A percentile compares a stretch with the other conserved stretches of the same genome.
These are phyloP conservation scores for Liriodendron chinense DNA, from an alignment of 164 flowering plant genomes.

Conservation along the genomic window DNA sequence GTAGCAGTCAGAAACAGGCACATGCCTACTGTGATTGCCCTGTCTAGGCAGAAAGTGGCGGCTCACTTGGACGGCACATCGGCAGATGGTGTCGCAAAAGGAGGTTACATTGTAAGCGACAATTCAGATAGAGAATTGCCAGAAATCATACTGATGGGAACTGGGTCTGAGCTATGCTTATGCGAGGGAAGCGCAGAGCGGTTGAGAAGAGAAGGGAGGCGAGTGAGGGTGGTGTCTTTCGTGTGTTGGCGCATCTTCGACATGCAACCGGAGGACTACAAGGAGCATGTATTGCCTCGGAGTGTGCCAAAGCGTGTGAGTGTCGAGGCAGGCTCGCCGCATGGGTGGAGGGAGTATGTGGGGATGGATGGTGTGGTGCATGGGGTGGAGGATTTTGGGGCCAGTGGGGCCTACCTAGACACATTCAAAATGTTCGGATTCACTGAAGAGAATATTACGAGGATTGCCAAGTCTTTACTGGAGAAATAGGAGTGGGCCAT, in stretches of 20 bases:
- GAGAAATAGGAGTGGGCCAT: background rate
- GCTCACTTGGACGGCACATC: slow-evolving; percentile 50
- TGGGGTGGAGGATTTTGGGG: slow-evolving; percentile 46
- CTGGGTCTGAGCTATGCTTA: slow-evolving; percentile 50
- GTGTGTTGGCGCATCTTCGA: slow-evolving; percentile 55
- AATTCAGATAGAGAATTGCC: slow-evolving; percentile 39
- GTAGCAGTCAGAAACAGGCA: slow-evolving; percentile 43
- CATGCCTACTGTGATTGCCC: slow-evolving; percentile 34
- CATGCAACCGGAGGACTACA: slow-evolving; percentile 34
- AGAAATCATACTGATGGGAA: slow-evolving; percentile 51
- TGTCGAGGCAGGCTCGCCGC: slow-evolving; percentile 50
- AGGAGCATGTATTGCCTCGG: slow-evolving; percentile 39
- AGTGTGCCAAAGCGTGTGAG: slow-evolving; percentile 38
- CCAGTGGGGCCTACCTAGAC: slow-evolving; percentile 40
- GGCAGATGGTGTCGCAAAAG: slow-evolving; percentile 33
- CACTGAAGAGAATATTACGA: slow-evolving; percentile 37
- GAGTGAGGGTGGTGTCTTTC: slow-evolving; percentile 51
- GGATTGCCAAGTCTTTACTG: slow-evolving; percentile 30
- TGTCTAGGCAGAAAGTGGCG: slow-evolving; percentile 59
- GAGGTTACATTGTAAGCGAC: slow-evolving; percentile 53
- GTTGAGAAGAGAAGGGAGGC: slow-evolving; percentile 45
- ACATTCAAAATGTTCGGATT: slow-evolving; percentile 45
- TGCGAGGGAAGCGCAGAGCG: slow-evolving; percentile 33
- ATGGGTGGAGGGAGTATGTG: slow-evolving; percentile 52
- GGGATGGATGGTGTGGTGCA: slow-evolving; percentile 41